A percentile compares a stretch with the other conserved stretches of the same genome.
These are phyloP conservation scores for Xylariaceae sp. DNA, from an alignment of 2,329 filamentous ascomycete genomes.

Conservation along the genomic window DNA sequence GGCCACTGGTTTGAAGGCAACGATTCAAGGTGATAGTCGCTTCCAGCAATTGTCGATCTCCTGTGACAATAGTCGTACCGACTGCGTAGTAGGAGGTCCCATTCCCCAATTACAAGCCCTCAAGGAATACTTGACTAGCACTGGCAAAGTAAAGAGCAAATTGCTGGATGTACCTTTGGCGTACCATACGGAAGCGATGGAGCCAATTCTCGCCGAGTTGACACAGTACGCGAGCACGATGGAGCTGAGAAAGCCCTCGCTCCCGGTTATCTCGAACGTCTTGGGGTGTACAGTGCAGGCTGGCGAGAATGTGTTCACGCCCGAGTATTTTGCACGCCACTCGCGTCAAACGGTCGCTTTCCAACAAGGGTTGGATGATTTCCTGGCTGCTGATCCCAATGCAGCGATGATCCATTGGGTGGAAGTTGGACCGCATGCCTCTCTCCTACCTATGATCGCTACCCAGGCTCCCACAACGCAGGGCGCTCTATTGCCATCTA, in stretches of 20 bases:
- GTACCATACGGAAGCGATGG: constrained; percentile 19
- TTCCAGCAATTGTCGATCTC: constrained; percentile 8
- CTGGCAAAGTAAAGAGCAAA: constrained; percentile 8
- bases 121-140: constrained; percentile 1
- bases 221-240: constrained; percentile 1
- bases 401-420: constrained; percentile 3
- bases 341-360: constrained; percentile 12
- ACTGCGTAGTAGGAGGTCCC: constrained; percentile 22
- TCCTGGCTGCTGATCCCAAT: not conserved
- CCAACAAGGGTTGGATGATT: constrained; percentile 7
- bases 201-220: constrained; percentile 13
- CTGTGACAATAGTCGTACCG: constrained; percentile 16
- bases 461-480: constrained; percentile 4
- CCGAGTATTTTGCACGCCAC: constrained; percentile 9
- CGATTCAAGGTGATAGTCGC: constrained; percentile 1
- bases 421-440: constrained; percentile 12
- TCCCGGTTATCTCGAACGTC: constrained; percentile 21
- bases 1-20: not conserved
- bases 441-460: constrained; percentile 14
- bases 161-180: constrained; percentile 13
- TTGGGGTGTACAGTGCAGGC: constrained; percentile 2
- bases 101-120: constrained; percentile 6
- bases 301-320: constrained; percentile 9
- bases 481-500: constrained; percentile 4
- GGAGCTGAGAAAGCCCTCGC: constrained; percentile 8